Evolutionary conservation across 169 alveolate genomes (phyloP).

Genomic region (Plasmodium malariae): DNA sequence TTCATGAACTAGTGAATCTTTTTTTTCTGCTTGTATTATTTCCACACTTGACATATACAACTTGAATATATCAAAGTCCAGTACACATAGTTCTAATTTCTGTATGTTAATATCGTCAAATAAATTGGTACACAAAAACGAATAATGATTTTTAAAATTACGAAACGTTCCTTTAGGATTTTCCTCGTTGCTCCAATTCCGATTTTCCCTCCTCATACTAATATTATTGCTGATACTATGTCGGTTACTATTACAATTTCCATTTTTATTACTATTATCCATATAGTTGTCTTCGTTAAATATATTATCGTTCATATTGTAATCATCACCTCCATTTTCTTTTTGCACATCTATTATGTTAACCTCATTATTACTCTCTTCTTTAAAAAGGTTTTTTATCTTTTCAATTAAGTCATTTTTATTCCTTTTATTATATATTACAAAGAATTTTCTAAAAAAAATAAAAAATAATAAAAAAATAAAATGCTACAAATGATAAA

Average conservation of each 20-base stretch:
- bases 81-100: conserved; percentile 4
- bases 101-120: conserved; percentile 45
- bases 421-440: conserved; percentile 49
- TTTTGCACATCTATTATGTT: conserved; percentile 46
- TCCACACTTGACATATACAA: conserved; percentile 18
- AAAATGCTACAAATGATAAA: not conserved
- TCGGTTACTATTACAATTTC: not conserved
- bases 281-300: not conserved
- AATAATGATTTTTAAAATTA: conserved; percentile 43
- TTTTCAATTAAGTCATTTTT: conserved; percentile 38
- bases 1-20: conserved; percentile 17
- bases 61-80: conserved; percentile 17
- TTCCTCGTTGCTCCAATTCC: not conserved
- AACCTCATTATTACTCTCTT: conserved; percentile 60
- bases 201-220: not conserved
- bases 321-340: not conserved
- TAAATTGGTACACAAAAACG: conserved; percentile 42
- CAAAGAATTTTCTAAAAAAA: conserved; percentile 27
- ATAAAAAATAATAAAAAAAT: too few relatives aligned
- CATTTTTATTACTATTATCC: not conserved
- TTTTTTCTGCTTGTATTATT: conserved; percentile 18
- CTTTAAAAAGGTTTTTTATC: conserved; percentile 40
- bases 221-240: not conserved
- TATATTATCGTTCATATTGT: not conserved
- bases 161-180: not conserved